A percentile compares a stretch with the other conserved stretches of the same genome.
These are phyloP conservation scores for Trichosporon coremiiforme DNA, from an alignment of 1,284 basidiomycete species.

Conservation along the genomic window DNA sequence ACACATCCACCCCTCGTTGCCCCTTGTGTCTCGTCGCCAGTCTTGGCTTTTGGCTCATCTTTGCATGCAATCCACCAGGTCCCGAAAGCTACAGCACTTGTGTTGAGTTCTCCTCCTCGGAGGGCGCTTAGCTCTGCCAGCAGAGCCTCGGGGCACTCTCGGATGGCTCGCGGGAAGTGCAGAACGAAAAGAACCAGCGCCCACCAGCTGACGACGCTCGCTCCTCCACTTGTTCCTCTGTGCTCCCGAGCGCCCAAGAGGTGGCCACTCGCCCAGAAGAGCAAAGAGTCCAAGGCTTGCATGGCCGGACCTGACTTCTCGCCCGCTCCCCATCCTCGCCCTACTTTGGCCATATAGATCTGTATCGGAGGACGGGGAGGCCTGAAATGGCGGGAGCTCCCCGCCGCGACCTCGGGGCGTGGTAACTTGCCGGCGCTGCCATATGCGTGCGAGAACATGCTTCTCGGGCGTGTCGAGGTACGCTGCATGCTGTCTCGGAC, in stretches of 20 bases:
- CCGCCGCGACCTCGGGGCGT: not conserved
- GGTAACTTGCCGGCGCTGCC: conserved; percentile 7
- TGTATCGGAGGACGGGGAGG: not conserved
- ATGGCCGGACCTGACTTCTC: too few species aligned
- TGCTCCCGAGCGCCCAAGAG: too few species aligned
- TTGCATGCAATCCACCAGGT: not conserved
- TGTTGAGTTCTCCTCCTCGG: too few species aligned
- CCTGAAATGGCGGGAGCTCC: conserved; percentile 6
- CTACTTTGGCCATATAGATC: conserved; percentile 4
- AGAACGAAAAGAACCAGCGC: conserved; percentile 6
- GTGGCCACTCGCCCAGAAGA: not conserved
- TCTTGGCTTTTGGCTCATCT: not conserved
- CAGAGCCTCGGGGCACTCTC: too few species aligned
- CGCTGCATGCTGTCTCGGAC: too few species aligned
- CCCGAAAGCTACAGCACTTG: not conserved
- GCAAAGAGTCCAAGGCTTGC: not conserved
- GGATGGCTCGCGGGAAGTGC: too few species aligned
- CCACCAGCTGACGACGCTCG: too few species aligned
- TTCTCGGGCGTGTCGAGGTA: too few species aligned
- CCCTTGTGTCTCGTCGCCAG: too few species aligned
- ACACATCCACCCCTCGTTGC: too few species aligned
- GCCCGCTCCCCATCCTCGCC: not conserved
- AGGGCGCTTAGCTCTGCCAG: too few species aligned
- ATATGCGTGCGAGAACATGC: not conserved
- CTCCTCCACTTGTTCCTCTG: too few species aligned